Base-by-base conservation (phyloP, 768 basidiomycete genomes). In the Hirschioporus abietinus region DNA sequence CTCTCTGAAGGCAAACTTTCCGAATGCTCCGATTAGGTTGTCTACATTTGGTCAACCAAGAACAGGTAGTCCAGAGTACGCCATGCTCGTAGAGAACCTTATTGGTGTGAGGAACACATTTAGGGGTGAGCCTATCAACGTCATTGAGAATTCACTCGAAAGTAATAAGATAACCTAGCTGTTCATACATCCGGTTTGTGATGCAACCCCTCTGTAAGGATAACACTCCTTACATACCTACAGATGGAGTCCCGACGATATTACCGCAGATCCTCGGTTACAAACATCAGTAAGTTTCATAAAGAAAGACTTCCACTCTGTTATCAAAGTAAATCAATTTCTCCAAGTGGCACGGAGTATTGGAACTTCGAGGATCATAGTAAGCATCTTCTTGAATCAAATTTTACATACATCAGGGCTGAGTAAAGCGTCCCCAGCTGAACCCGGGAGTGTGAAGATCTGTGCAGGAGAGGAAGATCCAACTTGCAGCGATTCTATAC, bases 31-130 rank as follows among this genome's bases (percentile, higher is more conserved):
- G 24, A 65, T 74, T 30, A 72, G 73, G 7, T 67, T 85, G 4
- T 85, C 80, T 67, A 85, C 83, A 0, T 84, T 76, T 71, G 84
- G 84, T 80, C 63, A 85, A 72, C 84, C 84, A 15, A 75, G 84
- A 30, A 79, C 78, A 9, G 84, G 84, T 8, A 75, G 86, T 64
- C 66, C 66, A 0, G 72, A 71, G 1, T 85, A 80, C 67, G 79
- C 81, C 4, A 70, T 77, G 1, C 73, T 81, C 2, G 78, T 82
- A 1, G 83, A 84, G 66, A 68, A 68, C 7, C 65, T 67, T 8
- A 65, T 84, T 18, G 82, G 82, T 1, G 64, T 66, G 8, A 61
- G 69, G 1, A 80, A 80, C 66, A 77, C 81, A 64, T 83, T 76
- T 70, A 76, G 84, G 71, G 78, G 82, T 81, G 63, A 60, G 74